phyloP scores from a whole-genome alignment of 768 basidiomycete species.

The Termitomyces sp. region DNA sequence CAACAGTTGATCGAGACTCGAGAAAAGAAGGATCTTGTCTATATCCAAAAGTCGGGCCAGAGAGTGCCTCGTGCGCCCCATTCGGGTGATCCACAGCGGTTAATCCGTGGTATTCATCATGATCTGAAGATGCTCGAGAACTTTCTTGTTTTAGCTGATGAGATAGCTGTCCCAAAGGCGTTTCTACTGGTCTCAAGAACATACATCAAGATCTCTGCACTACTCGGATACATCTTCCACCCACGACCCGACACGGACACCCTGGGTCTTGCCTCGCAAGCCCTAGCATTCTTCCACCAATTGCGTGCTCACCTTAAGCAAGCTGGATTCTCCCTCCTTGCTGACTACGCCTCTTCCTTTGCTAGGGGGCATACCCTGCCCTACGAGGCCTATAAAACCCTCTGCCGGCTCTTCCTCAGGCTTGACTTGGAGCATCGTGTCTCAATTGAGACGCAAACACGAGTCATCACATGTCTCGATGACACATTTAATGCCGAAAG shows the following conservation, averaged over 20 bases:
- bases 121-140: neutral
- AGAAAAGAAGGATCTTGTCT: neutral
- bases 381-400: too few relatives aligned
- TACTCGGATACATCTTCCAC: neutral
- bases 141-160: neutral
- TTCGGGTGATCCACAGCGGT: neutral
- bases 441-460: too few relatives aligned
- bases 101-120: neutral
- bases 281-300: too few relatives aligned
- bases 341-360: too few relatives aligned
- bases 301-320: too few relatives aligned
- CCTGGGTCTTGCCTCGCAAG: slow-evolving; percentile 14
- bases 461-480: too few relatives aligned
- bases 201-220: neutral
- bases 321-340: too few relatives aligned
- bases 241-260: neutral
- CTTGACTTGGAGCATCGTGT: too few relatives aligned
- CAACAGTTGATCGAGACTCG: neutral
- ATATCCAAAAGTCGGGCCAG: neutral
- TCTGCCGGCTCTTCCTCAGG: too few relatives aligned
- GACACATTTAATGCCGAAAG: too few relatives aligned
- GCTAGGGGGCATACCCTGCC: too few relatives aligned
- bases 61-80: neutral
- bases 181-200: neutral
- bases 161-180: neutral